Base-by-base conservation (phyloP, 805 yeast genomes). In the Schizosaccharomyces cryophilus region DNA sequence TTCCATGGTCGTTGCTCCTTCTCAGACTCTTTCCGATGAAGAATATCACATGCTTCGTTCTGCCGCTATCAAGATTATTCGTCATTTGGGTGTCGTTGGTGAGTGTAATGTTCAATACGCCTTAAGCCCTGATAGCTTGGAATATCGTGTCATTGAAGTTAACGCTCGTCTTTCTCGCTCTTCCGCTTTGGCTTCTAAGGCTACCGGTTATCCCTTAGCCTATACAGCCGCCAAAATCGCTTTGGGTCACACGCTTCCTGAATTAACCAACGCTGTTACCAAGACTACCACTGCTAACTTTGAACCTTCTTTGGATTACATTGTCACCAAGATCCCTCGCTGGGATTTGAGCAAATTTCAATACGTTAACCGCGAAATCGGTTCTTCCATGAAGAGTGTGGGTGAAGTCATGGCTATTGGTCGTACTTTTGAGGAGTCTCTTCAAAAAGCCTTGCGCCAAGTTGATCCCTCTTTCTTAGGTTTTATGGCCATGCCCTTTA, bases 371-470 rank as follows among this genome's bases (percentile, higher is more conserved):
- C 83, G 86, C 61, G 78, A 82, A 71, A 80, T 90, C 67, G 84
- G 93, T 9, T 88, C 96, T 1, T 82, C 95, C 38, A 90, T 90
- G 98, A 90, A 90, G 75, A 88, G 96, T 64, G 97, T 90, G 66
- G 98, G 98, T 77, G 98, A 90, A 73, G 97, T 93, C 61, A 90
- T 90, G 98, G 80, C 90, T 66, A 87, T 90, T 69, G 98, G 98
- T 69, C 80, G 98, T 73, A 90, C 95, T 31, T 90, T 90, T 66
- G 98, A 90, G 74, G 98, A 90, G 31, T 59, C 61, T 59, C 54
- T 59, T 30, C 96, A 93, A 77, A 90, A 90, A 78, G 97, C 97
- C 55, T 82, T 90, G 66, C 83, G 98, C 75, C 95, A 89, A 73
- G 87, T 88, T 64, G 96, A 88, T 69, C 96, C 96, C 54, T 82